Evolutionary conservation across 257 asterid genomes (phyloP).

Genomic region (Solanum etuberosum): DNA sequence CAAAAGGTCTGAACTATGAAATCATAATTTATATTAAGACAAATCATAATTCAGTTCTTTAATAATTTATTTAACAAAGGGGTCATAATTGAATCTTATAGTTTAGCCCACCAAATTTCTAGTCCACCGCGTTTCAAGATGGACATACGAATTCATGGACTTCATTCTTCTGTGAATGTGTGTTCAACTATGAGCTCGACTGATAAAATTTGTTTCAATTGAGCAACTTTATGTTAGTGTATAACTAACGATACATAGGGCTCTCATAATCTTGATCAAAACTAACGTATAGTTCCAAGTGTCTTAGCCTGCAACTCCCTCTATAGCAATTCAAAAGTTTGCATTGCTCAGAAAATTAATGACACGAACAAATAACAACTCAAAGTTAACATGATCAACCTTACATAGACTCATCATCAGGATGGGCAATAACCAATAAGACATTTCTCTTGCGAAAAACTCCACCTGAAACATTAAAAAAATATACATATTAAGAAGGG

Average conservation of each 20-base stretch:
- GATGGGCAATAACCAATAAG: slow-evolving; percentile 83
- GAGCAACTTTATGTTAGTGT: neutral
- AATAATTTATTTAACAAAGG: neutral
- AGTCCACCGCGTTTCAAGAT: neutral
- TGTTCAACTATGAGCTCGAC: neutral
- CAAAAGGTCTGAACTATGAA: neutral
- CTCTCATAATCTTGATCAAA: neutral
- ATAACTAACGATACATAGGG: neutral
- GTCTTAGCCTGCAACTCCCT: neutral
- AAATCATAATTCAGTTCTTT: neutral
- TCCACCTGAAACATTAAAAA: slow-evolving; percentile 7
- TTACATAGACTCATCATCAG: slow-evolving; percentile 94
- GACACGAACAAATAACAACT: neutral
- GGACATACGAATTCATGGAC: neutral
- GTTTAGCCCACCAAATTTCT: neutral
- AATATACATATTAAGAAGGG: slow-evolving; percentile 8
- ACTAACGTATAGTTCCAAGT: neutral
- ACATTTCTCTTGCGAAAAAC: slow-evolving; percentile 38
- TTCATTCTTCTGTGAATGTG: neutral
- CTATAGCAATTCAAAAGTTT: neutral
- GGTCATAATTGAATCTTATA: neutral
- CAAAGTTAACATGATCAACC: slow-evolving; percentile 4
- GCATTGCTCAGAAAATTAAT: neutral
- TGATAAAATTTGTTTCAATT: neutral
- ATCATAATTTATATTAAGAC: neutral